Evolutionary conservation across 1,284 basidiomycete genomes (phyloP).

Genomic region (Tausonia pullulans): DNA sequence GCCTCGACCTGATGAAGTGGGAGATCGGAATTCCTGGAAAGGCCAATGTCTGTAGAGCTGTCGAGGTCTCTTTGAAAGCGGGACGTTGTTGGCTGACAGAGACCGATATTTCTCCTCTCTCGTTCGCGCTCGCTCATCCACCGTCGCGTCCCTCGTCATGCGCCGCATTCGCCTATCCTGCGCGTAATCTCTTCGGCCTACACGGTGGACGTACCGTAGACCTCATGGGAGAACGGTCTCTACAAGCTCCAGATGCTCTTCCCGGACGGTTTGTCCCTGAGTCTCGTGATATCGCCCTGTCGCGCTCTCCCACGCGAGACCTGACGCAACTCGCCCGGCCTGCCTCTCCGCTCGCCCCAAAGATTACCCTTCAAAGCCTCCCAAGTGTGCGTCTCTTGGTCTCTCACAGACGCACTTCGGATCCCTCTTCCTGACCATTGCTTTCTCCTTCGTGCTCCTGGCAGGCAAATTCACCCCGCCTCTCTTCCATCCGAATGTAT

Average conservation of each 20-base stretch:
- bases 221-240: conserved; percentile 89
- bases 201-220: conserved; percentile 44
- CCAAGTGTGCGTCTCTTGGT: conserved; percentile 57
- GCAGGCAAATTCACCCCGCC: conserved; percentile 93
- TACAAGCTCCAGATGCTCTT: conserved; percentile 91
- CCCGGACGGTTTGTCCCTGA: conserved; percentile 62
- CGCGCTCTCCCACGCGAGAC: not conserved
- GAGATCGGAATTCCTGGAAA: conserved; percentile 94
- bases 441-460: conserved; percentile 1
- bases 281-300: conserved; percentile 16
- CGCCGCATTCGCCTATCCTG: no score
- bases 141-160: no score
- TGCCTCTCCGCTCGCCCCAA: not conserved
- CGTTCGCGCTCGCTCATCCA: no score
- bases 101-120: no score
- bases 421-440: not conserved
- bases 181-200: no score
- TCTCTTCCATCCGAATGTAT: conserved; percentile 96
- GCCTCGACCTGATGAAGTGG: conserved; percentile 95
- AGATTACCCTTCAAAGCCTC: conserved; percentile 94
- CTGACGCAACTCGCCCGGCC: not conserved
- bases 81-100: no score
- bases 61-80: no score
- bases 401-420: not conserved
- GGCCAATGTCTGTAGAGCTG: conserved; percentile 47